Base-by-base conservation (phyloP, 1,284 basidiomycete species). In the Cryptococcus sp. region DNA sequence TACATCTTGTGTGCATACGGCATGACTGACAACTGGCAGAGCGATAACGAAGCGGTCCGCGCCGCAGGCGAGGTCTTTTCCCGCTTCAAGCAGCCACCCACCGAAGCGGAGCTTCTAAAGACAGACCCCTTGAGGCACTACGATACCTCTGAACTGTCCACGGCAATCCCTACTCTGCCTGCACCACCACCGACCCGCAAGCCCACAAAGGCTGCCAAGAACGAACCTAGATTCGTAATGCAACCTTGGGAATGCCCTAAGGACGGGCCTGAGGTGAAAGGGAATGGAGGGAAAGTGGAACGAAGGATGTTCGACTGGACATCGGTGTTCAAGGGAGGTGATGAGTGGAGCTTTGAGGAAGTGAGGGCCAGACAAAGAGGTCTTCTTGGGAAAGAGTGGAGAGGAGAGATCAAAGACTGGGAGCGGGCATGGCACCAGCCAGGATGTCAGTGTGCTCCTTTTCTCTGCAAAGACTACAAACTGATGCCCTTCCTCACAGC, bases 101-200 rank as follows among this genome's bases (percentile, higher is more conserved):
- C 73, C 10, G 81, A 83, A 60, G 78, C 80, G 3, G 82, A 83
- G 51, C 60, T 76, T 1, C 80, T 86, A 22, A 84, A 83, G 48
- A 76, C 80, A 19, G 82, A 85, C 62, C 86, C 85, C 10, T 81
- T 85, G 64, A 84, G 83, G 66, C 83, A 84, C 66, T 70, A 66
- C 63, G 67, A 73, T 62, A 68, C 70, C 54, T 61, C 64, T 16
- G 50, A 57, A 20, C 23, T 77, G 7, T 67, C 70, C 8, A 66
- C 64, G 15, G 54, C 65, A 15, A 51, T 68, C 11, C 65, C 67
- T 1, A 54, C 66, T 4, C 61, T 74, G 11, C 75, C 69, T 25
- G 65, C 67, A 5, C 72, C 71, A 1, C 65, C 70, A 2, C 66
- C 60, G 1, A 61, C 63, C 49, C 72, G 71, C 54, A 70, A 71